These are phyloP conservation scores for Brassica balearica DNA, from an alignment of 441 rosid species.

Conservation along the genomic window DNA sequence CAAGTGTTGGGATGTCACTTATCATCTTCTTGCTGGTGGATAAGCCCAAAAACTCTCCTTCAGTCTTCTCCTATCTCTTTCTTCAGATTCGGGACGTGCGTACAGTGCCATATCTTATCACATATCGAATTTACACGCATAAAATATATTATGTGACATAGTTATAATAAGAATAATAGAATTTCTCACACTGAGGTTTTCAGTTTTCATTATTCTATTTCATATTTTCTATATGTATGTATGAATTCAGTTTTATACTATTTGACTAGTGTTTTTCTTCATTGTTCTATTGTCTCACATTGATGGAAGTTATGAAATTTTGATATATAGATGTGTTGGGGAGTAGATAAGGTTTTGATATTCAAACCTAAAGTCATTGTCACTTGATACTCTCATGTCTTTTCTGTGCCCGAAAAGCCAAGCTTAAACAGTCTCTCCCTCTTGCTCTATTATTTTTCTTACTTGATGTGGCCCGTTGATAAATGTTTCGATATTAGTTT, in stretches of 20 bases:
- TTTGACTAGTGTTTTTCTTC: background rate
- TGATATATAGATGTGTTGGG: constrained; percentile 11
- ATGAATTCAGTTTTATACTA: background rate
- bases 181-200: background rate
- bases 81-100: constrained; percentile 25
- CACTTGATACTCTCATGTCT: constrained; percentile 22
- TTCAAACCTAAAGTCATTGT: constrained; percentile 23
- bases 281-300: background rate
- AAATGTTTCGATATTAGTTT: background rate
- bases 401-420: constrained; percentile 41
- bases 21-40: constrained; percentile 34
- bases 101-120: constrained; percentile 24
- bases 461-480: background rate
- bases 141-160: background rate
- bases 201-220: background rate
- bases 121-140: background rate
- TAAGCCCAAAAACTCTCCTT: constrained; percentile 30
- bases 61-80: constrained; percentile 19
- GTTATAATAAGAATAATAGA: background rate
- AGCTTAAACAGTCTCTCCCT: background rate
- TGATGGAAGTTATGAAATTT: background rate
- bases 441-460: background rate
- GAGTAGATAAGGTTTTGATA: constrained; percentile 40
- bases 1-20: constrained; percentile 41
- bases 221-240: background rate